Evolutionary conservation across 768 basidiomycete genomes (phyloP).

Genomic region (Xerocomellus amylosporus): DNA sequence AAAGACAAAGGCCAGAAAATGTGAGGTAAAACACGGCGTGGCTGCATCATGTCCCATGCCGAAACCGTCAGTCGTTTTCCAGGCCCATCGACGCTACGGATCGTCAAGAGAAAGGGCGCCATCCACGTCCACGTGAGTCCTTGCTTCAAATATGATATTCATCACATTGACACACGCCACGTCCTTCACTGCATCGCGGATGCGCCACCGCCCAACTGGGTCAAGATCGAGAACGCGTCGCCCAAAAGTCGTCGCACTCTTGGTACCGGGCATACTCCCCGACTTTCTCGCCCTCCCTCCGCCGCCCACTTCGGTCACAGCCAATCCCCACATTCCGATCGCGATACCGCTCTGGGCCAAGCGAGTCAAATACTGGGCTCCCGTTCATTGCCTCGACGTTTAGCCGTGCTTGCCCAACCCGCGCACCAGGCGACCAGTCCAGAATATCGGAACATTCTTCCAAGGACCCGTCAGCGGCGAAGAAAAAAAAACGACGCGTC

Average conservation of each 20-base stretch:
- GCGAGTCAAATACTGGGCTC: constrained; percentile 37
- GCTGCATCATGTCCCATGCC: background rate
- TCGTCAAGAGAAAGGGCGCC: constrained; percentile 66
- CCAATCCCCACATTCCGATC: constrained; percentile 40
- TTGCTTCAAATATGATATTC: background rate
- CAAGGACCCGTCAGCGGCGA: constrained; percentile 72
- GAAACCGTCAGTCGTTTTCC: background rate
- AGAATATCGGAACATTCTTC: constrained; percentile 89
- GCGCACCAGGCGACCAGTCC: constrained; percentile 85
- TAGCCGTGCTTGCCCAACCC: constrained; percentile 90
- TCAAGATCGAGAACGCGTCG: constrained; percentile 54
- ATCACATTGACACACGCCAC: no score
- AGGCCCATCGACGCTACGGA: constrained; percentile 50
- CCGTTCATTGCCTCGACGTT: constrained; percentile 79
- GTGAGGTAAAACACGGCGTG: no score
- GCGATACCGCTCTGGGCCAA: no score
- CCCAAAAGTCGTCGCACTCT: no score
- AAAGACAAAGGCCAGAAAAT: no score
- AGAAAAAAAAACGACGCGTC: constrained; percentile 70
- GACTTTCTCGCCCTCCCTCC: no score
- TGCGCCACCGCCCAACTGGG: constrained; percentile 65
- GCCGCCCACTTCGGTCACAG: constrained; percentile 59
- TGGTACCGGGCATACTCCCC: no score
- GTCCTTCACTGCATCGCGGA: constrained; percentile 54
- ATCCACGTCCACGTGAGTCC: constrained; percentile 75